Evolutionary conservation across 225 moss, liverwort and hornwort genomes (phyloP).

Genomic region (Antitrichia curtipendula): DNA sequence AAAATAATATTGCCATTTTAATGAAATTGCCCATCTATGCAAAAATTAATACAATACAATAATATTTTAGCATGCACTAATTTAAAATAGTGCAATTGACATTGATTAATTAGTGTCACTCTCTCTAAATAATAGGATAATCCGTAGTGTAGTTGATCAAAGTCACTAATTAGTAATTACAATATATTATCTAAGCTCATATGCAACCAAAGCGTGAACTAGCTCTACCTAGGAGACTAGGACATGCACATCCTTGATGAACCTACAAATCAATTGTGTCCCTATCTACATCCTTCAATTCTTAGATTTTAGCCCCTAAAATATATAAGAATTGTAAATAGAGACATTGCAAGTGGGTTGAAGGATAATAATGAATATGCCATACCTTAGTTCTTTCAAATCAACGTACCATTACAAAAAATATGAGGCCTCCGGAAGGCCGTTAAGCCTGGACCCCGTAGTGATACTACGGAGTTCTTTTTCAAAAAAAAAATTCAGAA

Average conservation of each 20-base stretch:
- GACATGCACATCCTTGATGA: background rate
- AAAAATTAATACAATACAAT: too few species aligned
- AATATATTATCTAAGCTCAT: background rate
- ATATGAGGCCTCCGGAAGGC: too few species aligned
- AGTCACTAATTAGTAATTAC: background rate
- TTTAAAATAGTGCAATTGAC: background rate
- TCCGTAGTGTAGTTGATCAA: background rate
- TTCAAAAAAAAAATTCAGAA: too few species aligned
- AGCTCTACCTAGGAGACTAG: background rate
- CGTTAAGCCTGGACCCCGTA: too few species aligned
- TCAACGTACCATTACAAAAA: too few species aligned
- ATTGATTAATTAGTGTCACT: background rate
- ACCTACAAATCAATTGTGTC: background rate
- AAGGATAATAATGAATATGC: too few species aligned
- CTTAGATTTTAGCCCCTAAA: background rate
- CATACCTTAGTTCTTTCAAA: too few species aligned
- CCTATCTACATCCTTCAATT: background rate
- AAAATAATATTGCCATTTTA: too few species aligned
- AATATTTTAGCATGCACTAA: too few species aligned
- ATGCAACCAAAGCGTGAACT: background rate
- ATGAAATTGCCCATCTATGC: too few species aligned
- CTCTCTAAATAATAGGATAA: background rate
- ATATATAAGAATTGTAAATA: fast-evolving
- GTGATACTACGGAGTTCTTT: too few species aligned
- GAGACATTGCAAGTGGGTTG: background rate